These are phyloP conservation scores for Mortierella sp. DNA, from an alignment of 371 early-diverging fungal genomes.

Conservation along the genomic window DNA sequence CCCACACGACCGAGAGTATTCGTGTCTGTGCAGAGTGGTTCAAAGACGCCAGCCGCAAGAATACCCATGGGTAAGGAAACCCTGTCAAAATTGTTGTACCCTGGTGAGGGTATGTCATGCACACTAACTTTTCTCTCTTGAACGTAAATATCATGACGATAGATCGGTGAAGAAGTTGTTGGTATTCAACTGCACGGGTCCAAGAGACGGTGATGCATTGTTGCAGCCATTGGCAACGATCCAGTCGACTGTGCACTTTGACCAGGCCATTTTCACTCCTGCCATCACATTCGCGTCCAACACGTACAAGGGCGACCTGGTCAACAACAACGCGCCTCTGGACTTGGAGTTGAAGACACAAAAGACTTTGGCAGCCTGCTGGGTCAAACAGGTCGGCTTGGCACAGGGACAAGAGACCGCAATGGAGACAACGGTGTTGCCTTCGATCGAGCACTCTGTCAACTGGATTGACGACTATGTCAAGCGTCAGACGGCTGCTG, in stretches of 20 bases:
- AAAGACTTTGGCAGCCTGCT: slow-evolving; percentile 36
- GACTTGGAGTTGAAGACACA: slow-evolving; percentile 67
- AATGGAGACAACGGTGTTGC: slow-evolving; percentile 60
- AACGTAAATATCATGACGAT: not conserved
- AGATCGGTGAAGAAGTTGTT: slow-evolving; percentile 64
- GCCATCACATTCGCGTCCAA: slow-evolving; percentile 71
- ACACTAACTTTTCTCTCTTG: not conserved
- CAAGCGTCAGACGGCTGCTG: slow-evolving; percentile 18
- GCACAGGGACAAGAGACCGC: slow-evolving; percentile 12
- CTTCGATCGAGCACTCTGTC: slow-evolving; percentile 83
- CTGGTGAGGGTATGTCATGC: not conserved
- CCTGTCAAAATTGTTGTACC: too few species aligned
- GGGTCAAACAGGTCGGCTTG: slow-evolving; percentile 37
- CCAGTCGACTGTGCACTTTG: slow-evolving; percentile 63
- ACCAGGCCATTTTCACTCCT: slow-evolving; percentile 83
- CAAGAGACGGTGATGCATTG: slow-evolving; percentile 76
- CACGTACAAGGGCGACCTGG: slow-evolving; percentile 65
- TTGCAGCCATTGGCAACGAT: slow-evolving; percentile 64
- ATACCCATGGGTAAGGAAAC: slow-evolving; percentile 25
- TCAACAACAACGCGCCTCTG: slow-evolving; percentile 71
- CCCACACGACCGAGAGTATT: slow-evolving; percentile 94
- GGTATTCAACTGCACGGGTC: slow-evolving; percentile 91
- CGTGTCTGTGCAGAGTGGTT: slow-evolving; percentile 85
- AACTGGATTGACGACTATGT: slow-evolving; percentile 66
- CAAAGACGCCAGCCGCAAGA: slow-evolving; percentile 46